Conservation (phyloP, 2,329 filamentous ascomycete species). For the Aspergillus oerlinghausenensis region DNA sequence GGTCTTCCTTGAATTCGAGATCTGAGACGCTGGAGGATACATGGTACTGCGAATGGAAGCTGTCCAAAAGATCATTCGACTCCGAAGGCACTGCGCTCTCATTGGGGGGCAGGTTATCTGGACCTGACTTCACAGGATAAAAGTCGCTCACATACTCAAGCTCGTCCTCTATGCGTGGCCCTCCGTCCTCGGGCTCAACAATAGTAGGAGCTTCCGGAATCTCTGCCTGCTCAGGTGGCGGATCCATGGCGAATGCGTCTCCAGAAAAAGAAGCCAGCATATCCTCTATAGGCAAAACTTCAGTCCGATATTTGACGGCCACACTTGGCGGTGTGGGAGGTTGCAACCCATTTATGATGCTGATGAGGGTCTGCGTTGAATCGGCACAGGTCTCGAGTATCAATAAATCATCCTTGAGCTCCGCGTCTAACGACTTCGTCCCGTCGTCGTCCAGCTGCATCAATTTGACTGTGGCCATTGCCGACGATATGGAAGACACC, state of each 20-base stretch:
- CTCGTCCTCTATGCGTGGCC: conserved; percentile 36
- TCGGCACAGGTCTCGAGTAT: conserved; percentile 94
- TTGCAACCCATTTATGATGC: conserved; percentile 70
- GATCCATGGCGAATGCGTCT: conserved; percentile 62
- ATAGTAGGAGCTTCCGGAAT: conserved; percentile 44
- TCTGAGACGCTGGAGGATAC: conserved; percentile 54
- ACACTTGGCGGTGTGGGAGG: conserved; percentile 80
- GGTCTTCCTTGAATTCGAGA: conserved; percentile 72
- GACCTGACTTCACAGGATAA: conserved; percentile 43
- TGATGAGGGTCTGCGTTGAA: conserved; percentile 87
- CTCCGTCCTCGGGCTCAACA: conserved; percentile 34
- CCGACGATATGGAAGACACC: conserved; percentile 81
- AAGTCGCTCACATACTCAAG: conserved; percentile 54
- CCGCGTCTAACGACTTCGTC: conserved; percentile 68
- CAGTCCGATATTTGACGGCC: conserved; percentile 79
- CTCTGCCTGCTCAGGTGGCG: conserved; percentile 19
- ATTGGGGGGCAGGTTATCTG: conserved; percentile 20
- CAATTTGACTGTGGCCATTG: conserved; percentile 63
- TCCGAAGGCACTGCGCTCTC: conserved; percentile 32
- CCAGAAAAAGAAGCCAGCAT: conserved; percentile 86
- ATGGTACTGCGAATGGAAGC: conserved; percentile 51
- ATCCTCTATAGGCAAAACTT: conserved; percentile 79
- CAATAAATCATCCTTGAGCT: conserved; percentile 78
- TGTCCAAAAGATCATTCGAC: conserved; percentile 43
- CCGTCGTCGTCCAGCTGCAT: conserved; percentile 52